Percentiles rank a stretch among this genome's conserved stretches.
phyloP scores from a whole-genome alignment of 2,329 filamentous ascomycete genomes.

The Trichoderma koningii region DNA sequence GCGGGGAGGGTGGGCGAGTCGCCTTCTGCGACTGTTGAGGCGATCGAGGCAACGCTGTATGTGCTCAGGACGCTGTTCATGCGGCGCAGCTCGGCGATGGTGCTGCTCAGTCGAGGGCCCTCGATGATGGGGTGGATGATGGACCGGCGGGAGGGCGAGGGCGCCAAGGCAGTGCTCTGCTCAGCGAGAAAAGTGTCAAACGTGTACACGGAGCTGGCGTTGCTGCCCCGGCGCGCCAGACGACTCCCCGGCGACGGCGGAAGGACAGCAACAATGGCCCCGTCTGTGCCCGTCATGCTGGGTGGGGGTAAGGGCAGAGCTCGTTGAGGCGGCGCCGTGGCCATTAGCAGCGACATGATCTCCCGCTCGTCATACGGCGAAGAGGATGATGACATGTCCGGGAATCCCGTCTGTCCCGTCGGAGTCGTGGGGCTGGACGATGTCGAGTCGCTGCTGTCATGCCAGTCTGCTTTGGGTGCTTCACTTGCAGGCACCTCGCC shows the following conservation, averaged over 20 bases:
- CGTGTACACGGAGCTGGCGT: constrained; percentile 36
- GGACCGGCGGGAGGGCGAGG: constrained; percentile 33
- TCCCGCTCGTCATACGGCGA: constrained; percentile 42
- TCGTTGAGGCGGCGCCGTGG: constrained; percentile 31
- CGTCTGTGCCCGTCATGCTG: constrained; percentile 35
- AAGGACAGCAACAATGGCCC: constrained; percentile 35
- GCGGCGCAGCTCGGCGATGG: constrained; percentile 55
- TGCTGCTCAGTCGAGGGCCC: constrained; percentile 40
- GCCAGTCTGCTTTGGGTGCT: constrained; percentile 25
- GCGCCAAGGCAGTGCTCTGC: constrained; percentile 30
- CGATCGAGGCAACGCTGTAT: constrained; percentile 46
- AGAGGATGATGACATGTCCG: constrained; percentile 32
- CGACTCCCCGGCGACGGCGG: constrained; percentile 34
- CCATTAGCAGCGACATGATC: constrained; percentile 39
- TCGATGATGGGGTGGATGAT: constrained; percentile 29
- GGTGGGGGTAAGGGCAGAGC: constrained; percentile 38
- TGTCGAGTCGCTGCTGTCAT: constrained; percentile 22
- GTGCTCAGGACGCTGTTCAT: constrained; percentile 59
- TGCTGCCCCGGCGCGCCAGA: constrained; percentile 33
- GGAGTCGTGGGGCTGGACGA: constrained; percentile 27
- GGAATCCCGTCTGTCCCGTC: not conserved
- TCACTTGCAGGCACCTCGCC: constrained; percentile 29
- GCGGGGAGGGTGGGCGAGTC: constrained; percentile 46
- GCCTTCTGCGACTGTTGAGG: constrained; percentile 36
- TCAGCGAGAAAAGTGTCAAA: constrained; percentile 25